Percentiles rank a stretch among this genome's conserved stretches.
phyloP scores from a whole-genome alignment of 2,329 filamentous ascomycete species.

The Ophiostoma himal-ulmi region DNA sequence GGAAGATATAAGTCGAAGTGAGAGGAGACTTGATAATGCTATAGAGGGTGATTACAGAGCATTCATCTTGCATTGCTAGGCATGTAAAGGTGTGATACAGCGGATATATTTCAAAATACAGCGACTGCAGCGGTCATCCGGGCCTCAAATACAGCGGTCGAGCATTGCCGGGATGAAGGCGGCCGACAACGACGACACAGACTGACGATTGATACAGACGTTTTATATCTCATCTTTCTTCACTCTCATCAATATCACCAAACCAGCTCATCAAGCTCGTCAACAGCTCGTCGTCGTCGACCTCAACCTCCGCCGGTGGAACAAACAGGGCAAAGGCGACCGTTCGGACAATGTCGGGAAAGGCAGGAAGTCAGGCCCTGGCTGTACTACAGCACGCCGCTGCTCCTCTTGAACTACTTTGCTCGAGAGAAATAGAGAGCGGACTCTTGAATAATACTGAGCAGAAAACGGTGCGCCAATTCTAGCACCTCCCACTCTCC shows the following conservation, averaged over 20 bases:
- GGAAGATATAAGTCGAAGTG: no score
- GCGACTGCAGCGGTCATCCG: neutral
- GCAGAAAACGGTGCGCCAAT: constrained; percentile 7
- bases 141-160: neutral
- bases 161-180: neutral
- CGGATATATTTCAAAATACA: neutral
- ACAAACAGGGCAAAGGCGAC: constrained; percentile 1
- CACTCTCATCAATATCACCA: no score
- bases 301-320: neutral
- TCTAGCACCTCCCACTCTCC: neutral
- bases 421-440: neutral
- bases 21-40: no score
- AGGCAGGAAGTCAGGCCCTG: constrained; percentile 3
- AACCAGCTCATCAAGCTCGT: neutral
- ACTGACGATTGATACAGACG: neutral
- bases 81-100: no score
- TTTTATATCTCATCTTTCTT: no score
- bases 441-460: neutral
- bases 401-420: neutral
- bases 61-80: no score
- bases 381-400: neutral
- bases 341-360: constrained; percentile 22
- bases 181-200: neutral
- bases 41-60: no score
- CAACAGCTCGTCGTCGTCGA: neutral